A percentile compares a stretch with the other conserved stretches of the same genome.
Conservation (phyloP, 2,329 filamentous ascomycete genomes). For the Trichoderma lentiforme region DNA sequence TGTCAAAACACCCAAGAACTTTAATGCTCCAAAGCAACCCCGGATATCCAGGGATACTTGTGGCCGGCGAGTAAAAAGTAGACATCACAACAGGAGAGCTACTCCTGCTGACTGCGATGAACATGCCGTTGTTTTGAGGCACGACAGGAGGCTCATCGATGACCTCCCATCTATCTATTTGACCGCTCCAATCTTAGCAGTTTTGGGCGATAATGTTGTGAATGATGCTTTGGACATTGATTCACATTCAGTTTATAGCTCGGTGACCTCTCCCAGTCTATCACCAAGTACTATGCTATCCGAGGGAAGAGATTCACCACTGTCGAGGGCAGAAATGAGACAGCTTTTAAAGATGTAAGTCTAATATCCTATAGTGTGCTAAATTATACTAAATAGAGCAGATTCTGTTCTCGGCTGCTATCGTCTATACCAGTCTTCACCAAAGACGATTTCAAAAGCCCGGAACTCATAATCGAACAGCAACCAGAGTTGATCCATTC, state of each 20-base stretch:
- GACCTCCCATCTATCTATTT: not conserved
- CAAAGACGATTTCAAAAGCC: not conserved
- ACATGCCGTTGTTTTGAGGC: not conserved
- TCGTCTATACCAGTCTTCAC: not conserved
- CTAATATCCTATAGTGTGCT: not conserved
- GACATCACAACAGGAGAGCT: not conserved
- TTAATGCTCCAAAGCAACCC: not conserved
- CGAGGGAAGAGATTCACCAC: not conserved
- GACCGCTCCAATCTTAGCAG: not conserved
- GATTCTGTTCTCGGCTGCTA: not conserved
- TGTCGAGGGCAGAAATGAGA: not conserved
- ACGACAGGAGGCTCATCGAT: not conserved
- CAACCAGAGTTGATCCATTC: not conserved
- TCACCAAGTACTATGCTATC: not conserved
- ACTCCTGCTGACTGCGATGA: not conserved
- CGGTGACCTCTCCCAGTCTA: not conserved
- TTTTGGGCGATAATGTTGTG: not conserved
- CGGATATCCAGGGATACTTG: not conserved
- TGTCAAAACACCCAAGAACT: not conserved
- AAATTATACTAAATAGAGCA: not conserved
- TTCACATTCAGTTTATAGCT: not conserved
- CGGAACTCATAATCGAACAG: not conserved
- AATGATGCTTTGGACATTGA: not conserved
- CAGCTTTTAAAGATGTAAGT: not conserved
- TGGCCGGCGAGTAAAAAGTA: not conserved